These are phyloP conservation scores for Luvunga scandens DNA, from an alignment of 345 rosid genomes.

Conservation along the genomic window DNA sequence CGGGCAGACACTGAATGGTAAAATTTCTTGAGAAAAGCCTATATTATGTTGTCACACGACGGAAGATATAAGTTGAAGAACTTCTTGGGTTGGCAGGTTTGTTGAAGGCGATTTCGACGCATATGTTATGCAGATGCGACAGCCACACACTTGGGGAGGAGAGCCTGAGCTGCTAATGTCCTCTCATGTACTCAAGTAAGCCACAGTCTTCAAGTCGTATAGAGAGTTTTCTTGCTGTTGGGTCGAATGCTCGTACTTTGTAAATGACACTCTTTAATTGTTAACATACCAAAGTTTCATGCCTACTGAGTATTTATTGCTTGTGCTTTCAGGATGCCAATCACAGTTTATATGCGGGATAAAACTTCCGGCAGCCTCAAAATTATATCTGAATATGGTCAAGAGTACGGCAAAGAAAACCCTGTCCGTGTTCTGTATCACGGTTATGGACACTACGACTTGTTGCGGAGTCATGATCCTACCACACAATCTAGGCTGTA, in stretches of 20 bases:
- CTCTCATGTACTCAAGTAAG: conserved; percentile 58
- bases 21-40: conserved; percentile 11
- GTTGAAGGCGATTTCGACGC: conserved; percentile 60
- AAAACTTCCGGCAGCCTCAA: conserved; percentile 35
- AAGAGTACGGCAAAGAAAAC: conserved; percentile 49
- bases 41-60: neutral
- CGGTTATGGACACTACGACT: conserved; percentile 66
- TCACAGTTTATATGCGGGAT: conserved; percentile 55
- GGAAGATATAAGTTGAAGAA: too few species aligned
- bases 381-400: conserved; percentile 63
- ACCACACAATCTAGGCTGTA: conserved; percentile 34
- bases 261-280: neutral
- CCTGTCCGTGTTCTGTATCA: conserved; percentile 57
- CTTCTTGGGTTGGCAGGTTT: conserved; percentile 35
- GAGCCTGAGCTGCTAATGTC: conserved; percentile 78
- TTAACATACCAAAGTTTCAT: neutral
- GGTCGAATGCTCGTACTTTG: neutral
- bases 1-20: conserved; percentile 66
- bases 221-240: neutral
- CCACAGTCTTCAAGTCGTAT: neutral
- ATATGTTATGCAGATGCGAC: conserved; percentile 52
- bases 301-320: neutral
- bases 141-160: conserved; percentile 75
- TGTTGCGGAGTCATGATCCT: conserved; percentile 27
- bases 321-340: conserved; percentile 42